Percentiles rank a stretch among this genome's conserved stretches.
phyloP scores from a whole-genome alignment of 2,329 filamentous ascomycete genomes.

The Mariannaea sp. region DNA sequence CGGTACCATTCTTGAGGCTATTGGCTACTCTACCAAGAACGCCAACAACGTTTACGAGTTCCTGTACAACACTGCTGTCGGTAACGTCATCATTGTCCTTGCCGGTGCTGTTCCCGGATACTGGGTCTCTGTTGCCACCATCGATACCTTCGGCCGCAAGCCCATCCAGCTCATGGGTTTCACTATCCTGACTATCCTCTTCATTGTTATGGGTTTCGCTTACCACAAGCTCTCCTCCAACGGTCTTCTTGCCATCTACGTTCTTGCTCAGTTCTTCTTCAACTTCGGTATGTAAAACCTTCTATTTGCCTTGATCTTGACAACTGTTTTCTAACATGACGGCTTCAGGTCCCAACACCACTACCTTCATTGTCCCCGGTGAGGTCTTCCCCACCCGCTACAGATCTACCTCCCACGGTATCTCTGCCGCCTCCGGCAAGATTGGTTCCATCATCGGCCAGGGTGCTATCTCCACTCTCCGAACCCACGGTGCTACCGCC shows the following conservation, averaged over 20 bases:
- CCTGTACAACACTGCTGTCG: conserved; percentile 75
- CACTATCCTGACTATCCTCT: conserved; percentile 63
- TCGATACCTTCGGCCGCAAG: conserved; percentile 78
- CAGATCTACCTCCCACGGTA: conserved; percentile 61
- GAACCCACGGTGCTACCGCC: conserved; percentile 50
- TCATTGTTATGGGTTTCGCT: conserved; percentile 66
- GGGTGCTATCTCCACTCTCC: conserved; percentile 61
- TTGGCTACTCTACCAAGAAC: conserved; percentile 65
- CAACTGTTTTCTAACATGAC: not conserved
- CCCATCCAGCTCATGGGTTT: conserved; percentile 73
- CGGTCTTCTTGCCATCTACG: conserved; percentile 61
- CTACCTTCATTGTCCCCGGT: conserved; percentile 61
- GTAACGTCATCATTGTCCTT: conserved; percentile 78
- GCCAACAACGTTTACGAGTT: conserved; percentile 66
- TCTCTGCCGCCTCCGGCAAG: conserved; percentile 60
- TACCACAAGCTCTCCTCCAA: conserved; percentile 58
- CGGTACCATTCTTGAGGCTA: conserved; percentile 70
- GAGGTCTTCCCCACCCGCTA: conserved; percentile 63
- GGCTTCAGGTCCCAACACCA: conserved; percentile 58
- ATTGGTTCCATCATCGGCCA: conserved; percentile 62
- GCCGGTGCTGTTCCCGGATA: conserved; percentile 82
- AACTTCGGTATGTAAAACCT: conserved; percentile 51
- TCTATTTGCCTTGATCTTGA: no score
- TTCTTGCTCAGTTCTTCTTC: conserved; percentile 63
- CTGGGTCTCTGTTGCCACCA: conserved; percentile 76